Base-by-base conservation (phyloP, 495 filamentous ascomycete genomes). In the Penicillium pancosmium region DNA sequence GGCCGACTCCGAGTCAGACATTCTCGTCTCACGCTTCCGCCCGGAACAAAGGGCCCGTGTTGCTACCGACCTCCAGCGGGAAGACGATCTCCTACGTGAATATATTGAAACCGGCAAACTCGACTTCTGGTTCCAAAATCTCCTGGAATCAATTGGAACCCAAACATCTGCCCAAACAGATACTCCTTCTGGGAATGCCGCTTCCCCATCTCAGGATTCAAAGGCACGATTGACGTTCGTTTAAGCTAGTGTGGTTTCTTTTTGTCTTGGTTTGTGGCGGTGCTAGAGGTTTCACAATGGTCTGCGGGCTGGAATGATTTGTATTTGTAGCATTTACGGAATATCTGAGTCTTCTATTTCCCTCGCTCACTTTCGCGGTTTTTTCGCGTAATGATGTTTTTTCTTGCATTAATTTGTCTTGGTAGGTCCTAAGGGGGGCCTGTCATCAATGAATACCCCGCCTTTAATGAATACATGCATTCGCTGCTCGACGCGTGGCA, bases 31-130 rank as follows among this genome's bases (percentile, higher is more conserved):
- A 36, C 82, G 84, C 36, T 87, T 86, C 74, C 64, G 68, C 56
- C 51, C 78, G 63, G 70, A 82, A 71, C 69, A 75, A 71, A 68
- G 82, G 69, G 73, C 74, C 73, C 66, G 72, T 72, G 56, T 87
- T 72, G 52, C 73, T 58, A 59, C 79, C 75, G 87, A 84, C 55
- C 62, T 82, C 33, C 61, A 77, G 38, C 75, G 69, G 57, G 88
- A 91, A 61, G 80, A 84, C 65, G 68, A 68, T 31, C 69, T 74
- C 25, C 73, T 90, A 16, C 65, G 69, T 10, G 65, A 74, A 25
- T 80, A 78, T 57, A 73, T 91, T 16, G 82, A 88, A 48, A 79
- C 80, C 62, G 78, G 83, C 15, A 78, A 83, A 36, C 74, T 90
- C 25, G 84, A 82, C 8, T 78, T 83, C 51, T 88, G 87, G 86